Evolutionary conservation across 257 asterid genomes (phyloP).

Genomic region (Solanum commersonii): DNA sequence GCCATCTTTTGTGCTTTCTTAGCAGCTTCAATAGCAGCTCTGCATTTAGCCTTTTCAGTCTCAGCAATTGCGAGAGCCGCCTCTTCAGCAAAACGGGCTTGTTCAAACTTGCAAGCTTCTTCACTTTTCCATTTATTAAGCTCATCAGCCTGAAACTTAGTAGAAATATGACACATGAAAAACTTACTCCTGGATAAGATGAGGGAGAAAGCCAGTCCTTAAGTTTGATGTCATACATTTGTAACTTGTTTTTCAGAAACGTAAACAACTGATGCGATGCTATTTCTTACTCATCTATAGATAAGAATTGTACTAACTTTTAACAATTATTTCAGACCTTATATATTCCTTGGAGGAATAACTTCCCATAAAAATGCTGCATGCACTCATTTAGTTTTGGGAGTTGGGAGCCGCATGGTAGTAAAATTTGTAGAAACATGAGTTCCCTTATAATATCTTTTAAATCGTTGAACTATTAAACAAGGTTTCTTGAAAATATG

Average conservation of each 20-base stretch:
- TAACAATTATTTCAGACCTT: neutral
- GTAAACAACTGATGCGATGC: neutral
- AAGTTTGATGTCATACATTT: neutral
- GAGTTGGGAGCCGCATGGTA: neutral
- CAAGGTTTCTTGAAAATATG: neutral
- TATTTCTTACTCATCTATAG: neutral
- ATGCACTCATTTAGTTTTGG: neutral
- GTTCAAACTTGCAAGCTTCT: slow-evolving; percentile 35
- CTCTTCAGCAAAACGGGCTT: slow-evolving; percentile 42
- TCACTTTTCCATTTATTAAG: slow-evolving; percentile 32
- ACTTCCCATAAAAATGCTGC: neutral
- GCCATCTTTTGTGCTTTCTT: slow-evolving; percentile 69
- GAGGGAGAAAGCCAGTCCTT: neutral
- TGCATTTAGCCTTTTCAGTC: slow-evolving; percentile 64
- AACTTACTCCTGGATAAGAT: neutral
- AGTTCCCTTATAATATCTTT: neutral
- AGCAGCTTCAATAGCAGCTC: slow-evolving; percentile 68
- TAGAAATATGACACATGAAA: neutral
- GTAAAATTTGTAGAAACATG: neutral
- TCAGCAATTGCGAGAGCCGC: slow-evolving; percentile 42
- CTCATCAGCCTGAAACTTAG: slow-evolving; percentile 33
- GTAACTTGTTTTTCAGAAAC: neutral
- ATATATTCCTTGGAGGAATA: neutral
- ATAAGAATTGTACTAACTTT: neutral
- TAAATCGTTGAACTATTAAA: neutral